These are phyloP conservation scores for Stromatinia cepivora DNA, from an alignment of 2,329 filamentous ascomycete genomes.

Conservation along the genomic window DNA sequence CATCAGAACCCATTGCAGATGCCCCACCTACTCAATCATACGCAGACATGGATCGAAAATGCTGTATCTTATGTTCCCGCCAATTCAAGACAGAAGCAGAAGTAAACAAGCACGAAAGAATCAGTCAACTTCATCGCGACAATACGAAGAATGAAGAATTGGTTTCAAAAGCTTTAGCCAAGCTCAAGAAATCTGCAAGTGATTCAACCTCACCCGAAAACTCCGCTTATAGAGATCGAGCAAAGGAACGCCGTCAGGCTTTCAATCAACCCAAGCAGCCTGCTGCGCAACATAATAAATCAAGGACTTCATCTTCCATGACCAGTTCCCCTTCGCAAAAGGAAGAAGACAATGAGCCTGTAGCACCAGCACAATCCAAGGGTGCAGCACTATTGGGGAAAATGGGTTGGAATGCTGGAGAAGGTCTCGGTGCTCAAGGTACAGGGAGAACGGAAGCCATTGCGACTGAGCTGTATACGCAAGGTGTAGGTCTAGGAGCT, in stretches of 20 bases:
- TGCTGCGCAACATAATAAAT: conserved; percentile 42
- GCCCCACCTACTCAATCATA: conserved; percentile 55
- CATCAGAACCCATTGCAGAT: conserved; percentile 32
- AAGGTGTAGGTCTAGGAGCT: conserved; percentile 69
- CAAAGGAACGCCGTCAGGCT: conserved; percentile 63
- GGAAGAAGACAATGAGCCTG: conserved; percentile 44
- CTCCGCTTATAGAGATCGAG: conserved; percentile 54
- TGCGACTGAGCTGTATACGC: conserved; percentile 62
- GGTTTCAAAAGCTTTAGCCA: conserved; percentile 43
- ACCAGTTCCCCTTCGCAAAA: conserved; percentile 29
- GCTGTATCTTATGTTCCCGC: conserved; percentile 62
- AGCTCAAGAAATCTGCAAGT: conserved; percentile 41
- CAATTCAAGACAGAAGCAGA: conserved; percentile 56
- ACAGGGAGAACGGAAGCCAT: conserved; percentile 65
- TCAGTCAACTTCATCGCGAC: conserved; percentile 56
- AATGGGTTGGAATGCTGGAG: conserved; percentile 69
- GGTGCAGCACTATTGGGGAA: conserved; percentile 68
- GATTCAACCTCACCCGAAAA: conserved; percentile 26
- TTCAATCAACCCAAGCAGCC: conserved; percentile 62
- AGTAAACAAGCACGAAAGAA: conserved; percentile 59
- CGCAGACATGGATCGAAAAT: conserved; percentile 56
- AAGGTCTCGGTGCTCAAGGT: conserved; percentile 63
- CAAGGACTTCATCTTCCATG: conserved; percentile 34
- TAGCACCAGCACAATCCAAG: conserved; percentile 52
- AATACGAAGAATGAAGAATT: conserved; percentile 54